Evolutionary conservation across 768 basidiomycete species (phyloP), one percentile per base, ranked within the genome.

Genomic region (Boletellus sp.): DNA sequence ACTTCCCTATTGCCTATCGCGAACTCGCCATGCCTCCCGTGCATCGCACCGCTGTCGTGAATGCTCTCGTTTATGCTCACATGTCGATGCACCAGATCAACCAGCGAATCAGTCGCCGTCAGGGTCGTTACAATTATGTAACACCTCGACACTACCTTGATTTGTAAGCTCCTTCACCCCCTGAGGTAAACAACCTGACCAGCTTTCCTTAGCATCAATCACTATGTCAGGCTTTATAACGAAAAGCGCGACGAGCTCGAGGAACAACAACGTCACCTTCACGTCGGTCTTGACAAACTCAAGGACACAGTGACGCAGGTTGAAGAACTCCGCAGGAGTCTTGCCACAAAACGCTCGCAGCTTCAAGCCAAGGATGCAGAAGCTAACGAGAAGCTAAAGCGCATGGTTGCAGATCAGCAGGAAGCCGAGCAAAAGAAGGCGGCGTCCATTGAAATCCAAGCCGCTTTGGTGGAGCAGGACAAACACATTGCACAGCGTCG

Each of bases 351-450:
- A 69, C 84, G 91, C 17, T 82, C 86, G 3, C 94, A 98, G 60
- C 79, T 99, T 26, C 83, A 94, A 64, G 87, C 90, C 22, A 99
- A 99, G 75, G 80, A 96, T 60, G 83, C 83, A 1, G 91, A 98
- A 70, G 96, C 96, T 11, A 97, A 99, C 67, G 91, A 92, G 63
- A 99, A 99, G 71, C 78, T 99, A 35, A 86, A 90, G 68, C 90
- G 92, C 50, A 98, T 99, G 95, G 94, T 99, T 13, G 79, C 90
- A 7, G 95, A 98, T 69, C 95, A 99, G 69, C 95, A 97, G 64
- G 95, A 98, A 64, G 96, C 96, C 3, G 96, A 99, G 63, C 91
- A 94, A 66, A 96, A 98, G 80, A 97, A 97, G 65, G 78, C 89
- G 2, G 94, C 92, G 0, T 99, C 96, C 8, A 92, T 97, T 57